Base-by-base conservation (phyloP, 257 asterid genomes). In the Dorcoceras hygrometricum region DNA sequence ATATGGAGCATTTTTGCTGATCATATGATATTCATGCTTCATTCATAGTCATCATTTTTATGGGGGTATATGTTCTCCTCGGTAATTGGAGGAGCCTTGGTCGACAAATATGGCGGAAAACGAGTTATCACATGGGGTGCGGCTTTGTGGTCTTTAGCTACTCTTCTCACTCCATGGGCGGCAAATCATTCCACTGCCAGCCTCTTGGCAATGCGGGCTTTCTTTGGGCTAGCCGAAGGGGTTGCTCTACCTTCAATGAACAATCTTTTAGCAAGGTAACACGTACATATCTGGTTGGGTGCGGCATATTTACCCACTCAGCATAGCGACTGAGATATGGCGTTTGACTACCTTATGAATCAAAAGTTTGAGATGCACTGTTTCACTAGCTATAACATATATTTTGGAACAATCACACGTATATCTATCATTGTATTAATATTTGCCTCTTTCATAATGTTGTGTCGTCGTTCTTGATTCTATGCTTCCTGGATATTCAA, bases 21-120 rank as follows among this genome's bases (percentile, higher is more conserved):
- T 59, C 22, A 34, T 11, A 3, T 29, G 66, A 26, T 72, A 27
- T 20, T 70, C 19, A 61, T 76, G 59, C 23, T 74, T 74, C 68
- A 46, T 72, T 72, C 70, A 18, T 78, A 93, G 99, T 93, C 99
- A 68, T 93, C 99, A 62, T 93, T 93, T 77, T 89, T 93, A 62
- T 93, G 99, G 96, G 99, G 99, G 71, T 93, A 93, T 79, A 82
- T 93, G 90, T 85, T 81, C 75, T 93, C 99, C 66, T 90, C 97
- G 12, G 77, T 86, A 32, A 75, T 93, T 10, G 97, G 99, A 68
- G 99, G 99, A 70, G 99, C 95, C 23, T 83, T 93, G 70, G 96
- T 93, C 20, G 99, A 93, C 63, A 93, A 69, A 77, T 88, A 90
- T 27, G 97, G 97, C 59, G 97, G 99, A 25, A 88, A 88, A 72